Conservation (phyloP, 1,284 basidiomycete species). For the Leccinum pachyderme region DNA sequence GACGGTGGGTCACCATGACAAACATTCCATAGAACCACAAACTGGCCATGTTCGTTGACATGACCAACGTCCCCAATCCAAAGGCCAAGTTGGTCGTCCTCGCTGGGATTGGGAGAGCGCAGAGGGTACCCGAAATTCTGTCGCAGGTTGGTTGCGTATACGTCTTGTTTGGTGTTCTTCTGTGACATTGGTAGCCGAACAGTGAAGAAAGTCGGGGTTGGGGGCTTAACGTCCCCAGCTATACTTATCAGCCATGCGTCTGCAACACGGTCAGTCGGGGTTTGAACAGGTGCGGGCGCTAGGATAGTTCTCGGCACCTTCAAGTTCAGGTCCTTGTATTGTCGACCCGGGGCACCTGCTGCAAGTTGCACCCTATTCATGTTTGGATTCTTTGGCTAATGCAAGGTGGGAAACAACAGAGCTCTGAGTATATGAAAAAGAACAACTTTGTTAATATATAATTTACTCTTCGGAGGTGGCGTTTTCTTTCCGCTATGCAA, state of each 20-base stretch:
- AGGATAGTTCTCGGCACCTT: too few relatives aligned
- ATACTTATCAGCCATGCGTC: neutral
- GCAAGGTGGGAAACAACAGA: too few relatives aligned
- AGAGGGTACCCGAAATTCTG: neutral
- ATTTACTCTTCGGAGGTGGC: neutral
- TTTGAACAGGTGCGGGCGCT: neutral
- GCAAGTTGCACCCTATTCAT: too few relatives aligned
- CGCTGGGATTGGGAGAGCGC: neutral
- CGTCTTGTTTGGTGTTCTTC: neutral
- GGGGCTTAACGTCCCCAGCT: neutral
- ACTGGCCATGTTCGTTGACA: neutral
- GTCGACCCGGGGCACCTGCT: too few relatives aligned
- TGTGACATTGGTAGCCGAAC: neutral
- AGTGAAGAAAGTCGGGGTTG: neutral
- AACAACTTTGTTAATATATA: too few relatives aligned
- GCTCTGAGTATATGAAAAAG: too few relatives aligned
- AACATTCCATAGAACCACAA: neutral
- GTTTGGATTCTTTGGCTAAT: too few relatives aligned
- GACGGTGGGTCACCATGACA: neutral
- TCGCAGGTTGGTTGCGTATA: neutral
- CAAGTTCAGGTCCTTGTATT: too few relatives aligned
- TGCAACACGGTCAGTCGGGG: neutral
- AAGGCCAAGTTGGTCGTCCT: neutral
- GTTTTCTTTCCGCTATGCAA: neutral
- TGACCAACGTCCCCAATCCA: neutral